A percentile compares a stretch with the other conserved stretches of the same genome.
phyloP scores from a whole-genome alignment of 768 basidiomycete genomes.

The Gloeopeniophorella convolvens region DNA sequence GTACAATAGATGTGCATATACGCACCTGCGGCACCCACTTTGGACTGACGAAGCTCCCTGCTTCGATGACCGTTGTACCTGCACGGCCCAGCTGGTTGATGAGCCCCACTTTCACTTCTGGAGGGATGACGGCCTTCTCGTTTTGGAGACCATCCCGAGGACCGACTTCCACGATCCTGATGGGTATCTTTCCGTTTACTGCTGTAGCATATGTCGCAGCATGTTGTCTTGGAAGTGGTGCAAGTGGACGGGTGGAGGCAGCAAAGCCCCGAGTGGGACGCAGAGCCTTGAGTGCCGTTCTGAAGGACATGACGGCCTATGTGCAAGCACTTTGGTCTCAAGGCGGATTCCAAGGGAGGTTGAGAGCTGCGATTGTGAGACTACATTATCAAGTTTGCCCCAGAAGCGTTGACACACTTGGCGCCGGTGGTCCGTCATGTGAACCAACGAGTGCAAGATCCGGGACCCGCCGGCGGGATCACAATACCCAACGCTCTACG shows the following conservation, averaged over 20 bases:
- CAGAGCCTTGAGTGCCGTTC: neutral
- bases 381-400: no score
- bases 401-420: no score
- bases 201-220: conserved; percentile 8
- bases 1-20: neutral
- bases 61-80: conserved; percentile 67
- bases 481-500: no score
- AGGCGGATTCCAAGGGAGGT: no score
- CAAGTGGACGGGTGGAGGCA: no score
- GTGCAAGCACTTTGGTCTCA: no score
- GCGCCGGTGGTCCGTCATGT: no score
- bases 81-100: conserved; percentile 66
- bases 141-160: conserved; percentile 92
- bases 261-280: neutral
- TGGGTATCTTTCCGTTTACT: conserved; percentile 22
- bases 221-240: neutral
- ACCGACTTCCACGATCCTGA: conserved; percentile 83
- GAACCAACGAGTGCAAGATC: no score
- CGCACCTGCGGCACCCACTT: conserved; percentile 89
- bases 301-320: neutral
- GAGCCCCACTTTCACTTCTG: conserved; percentile 70
- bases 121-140: conserved; percentile 66
- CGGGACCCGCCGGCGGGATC: no score
- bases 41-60: conserved; percentile 86
- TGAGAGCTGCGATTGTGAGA: no score